A percentile compares a stretch with the other conserved stretches of the same genome.
Conservation (phyloP, 352 stramenopile genomes). For the Phytophthora tubulina region DNA sequence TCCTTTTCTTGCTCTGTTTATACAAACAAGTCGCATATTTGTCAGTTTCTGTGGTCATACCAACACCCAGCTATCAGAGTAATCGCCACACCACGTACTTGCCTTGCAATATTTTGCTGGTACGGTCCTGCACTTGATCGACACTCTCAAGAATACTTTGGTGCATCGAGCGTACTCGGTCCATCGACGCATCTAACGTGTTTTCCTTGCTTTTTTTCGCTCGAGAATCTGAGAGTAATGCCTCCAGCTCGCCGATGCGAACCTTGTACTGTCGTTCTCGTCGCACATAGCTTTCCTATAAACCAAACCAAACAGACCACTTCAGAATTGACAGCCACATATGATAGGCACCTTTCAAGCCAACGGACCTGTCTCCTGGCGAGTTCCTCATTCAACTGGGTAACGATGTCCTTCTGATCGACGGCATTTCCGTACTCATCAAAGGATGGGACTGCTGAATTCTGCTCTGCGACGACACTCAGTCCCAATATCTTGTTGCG, state of each 20-base stretch:
- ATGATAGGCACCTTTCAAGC: neutral
- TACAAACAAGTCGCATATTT: neutral
- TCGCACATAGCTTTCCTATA: slow-evolving; percentile 87
- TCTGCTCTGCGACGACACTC: slow-evolving; percentile 57
- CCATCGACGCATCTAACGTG: slow-evolving; percentile 79
- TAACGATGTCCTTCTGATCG: slow-evolving; percentile 61
- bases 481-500: slow-evolving; percentile 64
- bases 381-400: slow-evolving; percentile 72
- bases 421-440: slow-evolving; percentile 36
- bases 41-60: too few species aligned
- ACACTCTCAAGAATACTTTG: slow-evolving; percentile 90
- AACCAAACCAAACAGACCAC: neutral
- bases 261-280: slow-evolving; percentile 91
- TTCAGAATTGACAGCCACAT: neutral
- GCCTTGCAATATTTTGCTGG: slow-evolving; percentile 89
- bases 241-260: slow-evolving; percentile 85
- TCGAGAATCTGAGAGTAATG: slow-evolving; percentile 68
- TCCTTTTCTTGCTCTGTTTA: slow-evolving; percentile 90
- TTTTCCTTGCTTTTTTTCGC: slow-evolving; percentile 78
- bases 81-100: slow-evolving; percentile 30
- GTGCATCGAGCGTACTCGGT: slow-evolving; percentile 87
- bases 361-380: slow-evolving; percentile 54
- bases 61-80: neutral
- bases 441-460: slow-evolving; percentile 34
- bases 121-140: slow-evolving; percentile 91